Evolutionary conservation across 768 basidiomycete species (phyloP), one percentile per base, ranked within the genome.

Genomic region (Termitomyces bulborhizus): DNA sequence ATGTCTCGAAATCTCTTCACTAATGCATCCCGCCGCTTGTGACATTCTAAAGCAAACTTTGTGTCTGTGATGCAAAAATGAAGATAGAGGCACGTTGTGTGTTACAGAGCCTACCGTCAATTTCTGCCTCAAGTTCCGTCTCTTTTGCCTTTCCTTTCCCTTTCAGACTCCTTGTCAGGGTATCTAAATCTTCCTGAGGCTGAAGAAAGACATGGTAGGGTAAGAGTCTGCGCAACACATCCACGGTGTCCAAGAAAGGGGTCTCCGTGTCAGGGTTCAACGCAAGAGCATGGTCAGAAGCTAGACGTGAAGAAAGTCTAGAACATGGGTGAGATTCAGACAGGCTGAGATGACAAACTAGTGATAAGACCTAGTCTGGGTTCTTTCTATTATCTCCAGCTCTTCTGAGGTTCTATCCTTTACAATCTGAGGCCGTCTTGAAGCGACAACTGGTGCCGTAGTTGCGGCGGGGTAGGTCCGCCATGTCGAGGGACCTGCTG

Each of bases 131-230:
- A 15, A 78, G 64, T 48, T 80, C 77, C 27, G 69, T 60, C 31
- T 67, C 66, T 16, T 67, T 73, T 3, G 80, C 85, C 61, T 80
- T 88, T 55, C 74, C 76, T 65, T 90, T 90, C 12, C 85, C 84
- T 66, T 88, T 88, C 47, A 66, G 60, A 32, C 74, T 64, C 29
- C 62, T 56, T 40, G 62, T 58, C 49, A 72, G 24, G 11, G 53
- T 24, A 34, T 71, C 67, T 59, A 89, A 60, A 60, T 93, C 90
- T 44, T 86, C 84, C 54, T 69, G 70, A 0, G 89, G 89, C 56
- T 89, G 86, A 59, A 86, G 86, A 60, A 85, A 90, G 48, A 92
- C 69, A 63, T 93, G 90, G 62, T 89, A 92, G 0, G 90, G 89
- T 21, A 92, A 72, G 21, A 93, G 74, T 48, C 89, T 79, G n/a